These are phyloP conservation scores for Calonectria leucothoes DNA, from an alignment of 2,329 filamentous ascomycete genomes.

Conservation along the genomic window DNA sequence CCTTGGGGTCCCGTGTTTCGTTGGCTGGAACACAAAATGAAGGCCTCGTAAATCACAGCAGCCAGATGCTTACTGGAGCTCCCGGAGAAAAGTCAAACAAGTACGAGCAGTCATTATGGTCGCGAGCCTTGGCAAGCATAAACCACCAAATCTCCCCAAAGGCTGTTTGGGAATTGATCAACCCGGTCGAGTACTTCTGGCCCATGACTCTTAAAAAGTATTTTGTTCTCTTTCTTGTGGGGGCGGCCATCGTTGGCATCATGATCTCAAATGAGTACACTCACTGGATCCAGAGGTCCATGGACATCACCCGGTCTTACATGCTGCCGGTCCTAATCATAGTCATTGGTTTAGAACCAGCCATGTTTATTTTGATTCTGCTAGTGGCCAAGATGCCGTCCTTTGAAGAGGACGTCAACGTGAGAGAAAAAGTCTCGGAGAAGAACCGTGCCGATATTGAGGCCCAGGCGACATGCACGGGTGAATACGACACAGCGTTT, in stretches of 20 bases:
- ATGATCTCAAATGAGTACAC: constrained; percentile 22
- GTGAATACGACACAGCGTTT: constrained; percentile 10
- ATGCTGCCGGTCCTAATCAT: constrained; percentile 25
- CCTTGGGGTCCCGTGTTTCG: not conserved
- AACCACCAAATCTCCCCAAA: constrained; percentile 13
- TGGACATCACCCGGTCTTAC: constrained; percentile 18
- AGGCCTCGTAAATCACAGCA: not conserved
- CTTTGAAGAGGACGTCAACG: not conserved
- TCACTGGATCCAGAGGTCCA: constrained; percentile 22
- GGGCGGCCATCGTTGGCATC: constrained; percentile 3
- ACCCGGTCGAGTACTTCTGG: constrained; percentile 20
- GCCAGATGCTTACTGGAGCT: not conserved
- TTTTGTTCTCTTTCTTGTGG: constrained; percentile 1
- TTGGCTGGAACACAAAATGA: not conserved
- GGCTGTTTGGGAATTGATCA: constrained; percentile 19
- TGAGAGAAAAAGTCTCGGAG: not conserved
- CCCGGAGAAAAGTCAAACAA: not conserved
- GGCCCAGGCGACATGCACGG: not conserved
- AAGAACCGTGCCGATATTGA: not conserved
- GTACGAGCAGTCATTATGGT: not conserved
- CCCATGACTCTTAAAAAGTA: constrained; percentile 25
- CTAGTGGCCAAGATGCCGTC: constrained; percentile 4
- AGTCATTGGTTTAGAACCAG: constrained; percentile 17
- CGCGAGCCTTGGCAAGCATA: not conserved
- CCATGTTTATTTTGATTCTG: constrained; percentile 23